Evolutionary conservation across 805 yeast genomes (phyloP), one percentile per base, ranked within the genome.

Genomic region (Metschnikowia drakensbergensis): DNA sequence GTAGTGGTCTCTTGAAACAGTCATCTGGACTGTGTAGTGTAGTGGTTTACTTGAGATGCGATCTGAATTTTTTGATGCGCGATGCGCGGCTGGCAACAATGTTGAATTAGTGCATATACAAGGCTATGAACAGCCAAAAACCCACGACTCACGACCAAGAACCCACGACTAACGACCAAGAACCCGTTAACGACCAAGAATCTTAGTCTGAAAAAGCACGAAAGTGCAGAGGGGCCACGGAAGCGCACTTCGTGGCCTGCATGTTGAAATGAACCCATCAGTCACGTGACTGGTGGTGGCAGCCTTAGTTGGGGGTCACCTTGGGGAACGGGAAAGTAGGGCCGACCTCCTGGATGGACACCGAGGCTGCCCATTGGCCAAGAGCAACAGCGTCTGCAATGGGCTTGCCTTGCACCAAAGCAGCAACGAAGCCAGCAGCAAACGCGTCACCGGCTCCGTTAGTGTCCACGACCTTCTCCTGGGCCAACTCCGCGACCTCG

Each of bases 391-490:
- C 75, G 57, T 78, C 75, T 25, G 72, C 72, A 49, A 89, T 65
- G 28, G 78, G 59, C 67, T 86, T 82, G 55, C 84, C 88, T 68
- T 83, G 73, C 48, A 89, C 95, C 57, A 91, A 73, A 50, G 91
- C 94, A 53, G 96, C 96, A 55, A 90, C 71, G 69, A 92, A 91
- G 50, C 98, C 98, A 62, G 94, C 95, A 48, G 97, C 98, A 65
- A 92, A 92, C 10, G 97, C 97, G 67, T 92, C 97, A 70, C 98
- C 98, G 41, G 98, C 98, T 75, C 99, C 99, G 75, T 92, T 94
- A 63, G 98, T 88, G 76, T 94, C 99, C 50, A 79, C 83, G 52
- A 94, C 79, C 69, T 84, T 77, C 40, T 77, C 70, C 39, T 80
- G 60, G 37, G 80, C 86, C 63, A 94, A 80, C 50, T 84, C 80